Evolutionary conservation across 2,329 filamentous ascomycete species (phyloP).

Genomic region (Metarhizium anisopliae): DNA sequence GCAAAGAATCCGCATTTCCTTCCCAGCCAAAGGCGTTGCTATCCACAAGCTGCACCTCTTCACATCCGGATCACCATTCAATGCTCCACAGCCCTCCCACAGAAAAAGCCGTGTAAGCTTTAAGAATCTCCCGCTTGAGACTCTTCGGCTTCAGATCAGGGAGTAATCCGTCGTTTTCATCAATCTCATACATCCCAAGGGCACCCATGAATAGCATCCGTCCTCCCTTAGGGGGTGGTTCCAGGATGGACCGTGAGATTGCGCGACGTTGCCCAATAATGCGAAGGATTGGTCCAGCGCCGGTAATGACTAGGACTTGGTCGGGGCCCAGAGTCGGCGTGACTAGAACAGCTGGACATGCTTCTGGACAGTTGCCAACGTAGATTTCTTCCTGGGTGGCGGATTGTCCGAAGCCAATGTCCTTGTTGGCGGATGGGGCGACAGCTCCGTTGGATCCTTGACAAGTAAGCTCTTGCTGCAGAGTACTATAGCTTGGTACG

Average conservation of each 20-base stretch:
- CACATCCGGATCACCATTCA: constrained; percentile 22
- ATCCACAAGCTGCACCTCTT: constrained; percentile 24
- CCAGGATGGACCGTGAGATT: neutral
- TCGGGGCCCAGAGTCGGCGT: constrained; percentile 18
- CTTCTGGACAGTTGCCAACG: constrained; percentile 23
- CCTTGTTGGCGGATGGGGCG: constrained; percentile 24
- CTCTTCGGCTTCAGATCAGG: too few relatives aligned
- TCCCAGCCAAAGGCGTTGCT: constrained; percentile 17
- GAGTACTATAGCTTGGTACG: constrained; percentile 16
- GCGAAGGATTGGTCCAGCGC: constrained; percentile 20
- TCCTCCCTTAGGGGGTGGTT: constrained; percentile 12
- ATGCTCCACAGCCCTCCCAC: constrained; percentile 1
- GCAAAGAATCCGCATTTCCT: constrained; percentile 12
- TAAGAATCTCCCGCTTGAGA: too few relatives aligned
- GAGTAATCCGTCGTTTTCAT: too few relatives aligned
- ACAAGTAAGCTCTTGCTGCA: constrained; percentile 11
- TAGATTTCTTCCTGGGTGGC: constrained; percentile 28
- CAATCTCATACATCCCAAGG: constrained; percentile 21
- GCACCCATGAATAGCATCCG: constrained; percentile 28
- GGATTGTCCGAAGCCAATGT: constrained; percentile 25
- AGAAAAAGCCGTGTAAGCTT: too few relatives aligned
- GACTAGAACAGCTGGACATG: constrained; percentile 24
- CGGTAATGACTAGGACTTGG: constrained; percentile 18
- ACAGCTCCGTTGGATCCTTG: constrained; percentile 18
- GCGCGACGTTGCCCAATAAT: constrained; percentile 15